Conservation (phyloP, 805 yeast species). For the Ascoidea rubescens region DNA sequence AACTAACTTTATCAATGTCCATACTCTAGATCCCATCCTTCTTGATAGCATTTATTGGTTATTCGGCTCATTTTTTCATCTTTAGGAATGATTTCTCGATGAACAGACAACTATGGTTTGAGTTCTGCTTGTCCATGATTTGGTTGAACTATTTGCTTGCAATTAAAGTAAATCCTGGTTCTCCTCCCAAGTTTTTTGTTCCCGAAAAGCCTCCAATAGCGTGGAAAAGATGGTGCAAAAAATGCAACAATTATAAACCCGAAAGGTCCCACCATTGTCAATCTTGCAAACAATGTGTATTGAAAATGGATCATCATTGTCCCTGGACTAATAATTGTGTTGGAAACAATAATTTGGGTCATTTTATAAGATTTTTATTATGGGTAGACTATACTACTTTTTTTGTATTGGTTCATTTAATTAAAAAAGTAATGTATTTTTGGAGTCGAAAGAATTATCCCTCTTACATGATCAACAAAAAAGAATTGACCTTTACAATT, state of each 20-base stretch:
- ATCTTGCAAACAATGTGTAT: conserved; percentile 54
- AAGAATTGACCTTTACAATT: conserved; percentile 41
- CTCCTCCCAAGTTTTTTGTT: conserved; percentile 34
- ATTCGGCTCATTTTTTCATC: conserved; percentile 46
- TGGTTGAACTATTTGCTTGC: conserved; percentile 73
- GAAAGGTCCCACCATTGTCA: conserved; percentile 82
- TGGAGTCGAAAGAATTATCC: conserved; percentile 41
- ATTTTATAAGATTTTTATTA: conserved; percentile 60
- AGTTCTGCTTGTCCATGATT: conserved; percentile 34
- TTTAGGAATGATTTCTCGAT: conserved; percentile 27
- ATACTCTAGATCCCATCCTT: conserved; percentile 41
- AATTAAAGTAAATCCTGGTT: conserved; percentile 52
- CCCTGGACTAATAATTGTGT: conserved; percentile 93
- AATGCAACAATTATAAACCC: conserved; percentile 64
- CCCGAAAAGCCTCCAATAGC: conserved; percentile 1
- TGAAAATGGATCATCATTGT: conserved; percentile 84
- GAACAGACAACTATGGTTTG: conserved; percentile 29
- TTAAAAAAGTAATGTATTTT: conserved; percentile 24
- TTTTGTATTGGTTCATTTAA: conserved; percentile 28
- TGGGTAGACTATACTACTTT: conserved; percentile 48
- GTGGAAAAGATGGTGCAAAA: conserved; percentile 31
- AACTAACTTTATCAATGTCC: neutral
- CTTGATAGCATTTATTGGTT: conserved; percentile 45
- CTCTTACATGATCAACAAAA: conserved; percentile 34
- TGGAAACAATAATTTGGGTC: conserved; percentile 66